Conservation (phyloP, 129 eudicot species). For the Flaveria sonorensis region DNA sequence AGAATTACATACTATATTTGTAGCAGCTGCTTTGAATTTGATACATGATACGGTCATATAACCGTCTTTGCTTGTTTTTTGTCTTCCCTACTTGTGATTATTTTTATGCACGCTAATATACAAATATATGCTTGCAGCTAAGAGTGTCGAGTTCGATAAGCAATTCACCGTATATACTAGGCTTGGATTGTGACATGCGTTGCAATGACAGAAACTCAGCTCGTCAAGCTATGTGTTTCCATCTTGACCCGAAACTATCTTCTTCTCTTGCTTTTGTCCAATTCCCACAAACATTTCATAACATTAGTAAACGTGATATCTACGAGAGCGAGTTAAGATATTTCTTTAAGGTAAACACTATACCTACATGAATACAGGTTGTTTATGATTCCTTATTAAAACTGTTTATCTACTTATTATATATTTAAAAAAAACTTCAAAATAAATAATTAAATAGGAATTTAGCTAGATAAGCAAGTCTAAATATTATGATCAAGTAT, state of each 20-base stretch:
- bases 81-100: too few species aligned
- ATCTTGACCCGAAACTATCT: conserved; percentile 57
- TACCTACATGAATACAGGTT: too few species aligned
- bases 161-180: conserved; percentile 55
- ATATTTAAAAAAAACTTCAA: too few species aligned
- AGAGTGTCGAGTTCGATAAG: conserved; percentile 68
- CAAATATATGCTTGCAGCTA: conserved; percentile 45
- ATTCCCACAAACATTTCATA: conserved; percentile 58
- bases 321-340: conserved; percentile 45
- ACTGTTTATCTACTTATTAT: not conserved
- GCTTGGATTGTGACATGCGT: conserved; percentile 72
- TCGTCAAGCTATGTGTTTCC: conserved; percentile 81
- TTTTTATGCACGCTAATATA: too few species aligned
- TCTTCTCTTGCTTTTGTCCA: conserved; percentile 55
- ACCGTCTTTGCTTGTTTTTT: too few species aligned
- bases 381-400: conserved; percentile 44
- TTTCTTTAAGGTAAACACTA: conserved; percentile 39
- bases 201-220: conserved; percentile 71
- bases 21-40: too few species aligned
- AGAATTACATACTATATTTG: too few species aligned
- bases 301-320: conserved; percentile 50
- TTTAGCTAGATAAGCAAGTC: too few species aligned
- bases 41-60: too few species aligned
- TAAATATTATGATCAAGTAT: too few species aligned
- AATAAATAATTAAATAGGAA: too few species aligned